Conservation (phyloP, 1,139 yeast species). For the Pneumocystis wakefieldiae region DNA sequence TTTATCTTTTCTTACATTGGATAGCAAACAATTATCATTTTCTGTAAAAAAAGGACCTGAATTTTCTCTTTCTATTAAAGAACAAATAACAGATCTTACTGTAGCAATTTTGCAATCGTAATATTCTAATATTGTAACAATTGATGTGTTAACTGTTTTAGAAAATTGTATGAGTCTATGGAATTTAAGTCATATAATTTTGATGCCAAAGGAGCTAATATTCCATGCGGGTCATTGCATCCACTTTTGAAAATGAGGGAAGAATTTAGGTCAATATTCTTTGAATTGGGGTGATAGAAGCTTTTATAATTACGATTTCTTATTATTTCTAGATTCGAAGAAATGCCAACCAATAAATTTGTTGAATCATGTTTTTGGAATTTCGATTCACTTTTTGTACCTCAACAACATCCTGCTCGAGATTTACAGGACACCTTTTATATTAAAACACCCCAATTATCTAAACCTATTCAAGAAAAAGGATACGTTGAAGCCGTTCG, state of each 20-base stretch:
- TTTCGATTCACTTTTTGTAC: constrained; percentile 87
- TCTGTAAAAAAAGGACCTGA: constrained; percentile 65
- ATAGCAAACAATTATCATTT: constrained; percentile 53
- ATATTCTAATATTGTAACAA: background rate
- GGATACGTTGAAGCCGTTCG: constrained; percentile 63
- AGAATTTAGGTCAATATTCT: constrained; percentile 94
- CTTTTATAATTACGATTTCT: background rate
- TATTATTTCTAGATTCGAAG: constrained; percentile 40
- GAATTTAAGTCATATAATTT: constrained; percentile 91
- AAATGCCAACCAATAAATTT: constrained; percentile 96
- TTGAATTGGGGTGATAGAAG: constrained; percentile 57
- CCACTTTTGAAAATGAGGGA: constrained; percentile 93
- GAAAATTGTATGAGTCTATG: constrained; percentile 69
- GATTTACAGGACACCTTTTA: constrained; percentile 97
- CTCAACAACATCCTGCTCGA: constrained; percentile 99
- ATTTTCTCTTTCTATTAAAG: constrained; percentile 65
- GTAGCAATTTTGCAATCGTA: constrained; percentile 58
- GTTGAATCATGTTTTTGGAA: constrained; percentile 99
- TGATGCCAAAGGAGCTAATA: constrained; percentile 81
- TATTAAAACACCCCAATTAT: constrained; percentile 75
- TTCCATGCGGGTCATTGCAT: constrained; percentile 84
- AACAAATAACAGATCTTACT: constrained; percentile 84
- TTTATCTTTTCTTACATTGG: background rate
- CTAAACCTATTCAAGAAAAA: constrained; percentile 35
- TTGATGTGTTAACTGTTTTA: constrained; percentile 18